Evolutionary conservation across 768 basidiomycete genomes (phyloP).

Genomic region (Albatrellus ellisii): DNA sequence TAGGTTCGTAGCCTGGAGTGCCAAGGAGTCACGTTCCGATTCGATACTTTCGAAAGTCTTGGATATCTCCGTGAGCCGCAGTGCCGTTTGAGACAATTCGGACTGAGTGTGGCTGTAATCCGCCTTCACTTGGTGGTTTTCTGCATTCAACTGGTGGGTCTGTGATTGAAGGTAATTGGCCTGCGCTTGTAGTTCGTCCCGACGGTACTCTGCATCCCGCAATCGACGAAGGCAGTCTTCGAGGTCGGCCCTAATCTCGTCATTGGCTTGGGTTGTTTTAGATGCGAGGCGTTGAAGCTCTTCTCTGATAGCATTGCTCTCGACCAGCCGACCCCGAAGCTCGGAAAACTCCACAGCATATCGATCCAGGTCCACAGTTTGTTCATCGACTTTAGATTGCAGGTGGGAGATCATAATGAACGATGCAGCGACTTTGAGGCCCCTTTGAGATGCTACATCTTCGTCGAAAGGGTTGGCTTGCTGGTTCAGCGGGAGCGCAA

Average conservation of each 20-base stretch:
- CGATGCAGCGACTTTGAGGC: conserved; percentile 9
- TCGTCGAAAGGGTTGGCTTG: too few species aligned
- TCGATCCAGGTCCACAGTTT: background rate
- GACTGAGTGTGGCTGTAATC: conserved; percentile 7
- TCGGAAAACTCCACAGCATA: conserved; percentile 1
- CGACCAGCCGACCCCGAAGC: conserved; percentile 3
- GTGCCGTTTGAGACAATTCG: conserved; percentile 28
- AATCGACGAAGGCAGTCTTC: too few species aligned
- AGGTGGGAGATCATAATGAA: conserved; percentile 14
- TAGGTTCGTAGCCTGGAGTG: conserved; percentile 53
- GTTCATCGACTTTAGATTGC: conserved; percentile 8
- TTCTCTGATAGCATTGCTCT: background rate
- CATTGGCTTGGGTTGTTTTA: conserved; percentile 5
- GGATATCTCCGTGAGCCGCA: conserved; percentile 30
- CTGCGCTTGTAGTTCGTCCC: conserved; percentile 7
- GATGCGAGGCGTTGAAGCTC: background rate
- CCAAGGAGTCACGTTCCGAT: conserved; percentile 52
- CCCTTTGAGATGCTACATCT: background rate
- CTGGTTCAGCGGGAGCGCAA: too few species aligned
- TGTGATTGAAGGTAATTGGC: conserved; percentile 8
- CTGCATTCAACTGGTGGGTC: background rate
- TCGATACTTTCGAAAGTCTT: conserved; percentile 42
- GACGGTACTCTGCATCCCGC: conserved; percentile 1
- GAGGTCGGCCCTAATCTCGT: background rate
- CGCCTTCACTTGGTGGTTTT: conserved; percentile 4